Evolutionary conservation across 768 basidiomycete species (phyloP).

Genomic region (Psilocybe sp.): DNA sequence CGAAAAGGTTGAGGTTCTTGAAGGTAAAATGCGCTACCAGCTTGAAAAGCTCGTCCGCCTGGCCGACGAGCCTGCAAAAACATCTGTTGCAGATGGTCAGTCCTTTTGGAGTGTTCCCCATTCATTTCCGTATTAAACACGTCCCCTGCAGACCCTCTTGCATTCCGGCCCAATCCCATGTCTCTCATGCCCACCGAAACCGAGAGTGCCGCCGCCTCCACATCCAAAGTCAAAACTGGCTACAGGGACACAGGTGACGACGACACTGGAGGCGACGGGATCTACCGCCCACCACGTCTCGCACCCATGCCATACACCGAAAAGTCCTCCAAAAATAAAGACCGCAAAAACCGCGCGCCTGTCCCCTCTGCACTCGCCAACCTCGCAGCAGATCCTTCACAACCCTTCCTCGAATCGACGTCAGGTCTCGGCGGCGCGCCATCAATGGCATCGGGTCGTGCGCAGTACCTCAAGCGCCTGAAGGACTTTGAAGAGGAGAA

Average conservation of each 20-base stretch:
- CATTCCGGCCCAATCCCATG: slow-evolving; percentile 87
- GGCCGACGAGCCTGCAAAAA: slow-evolving; percentile 58
- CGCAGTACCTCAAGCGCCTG: slow-evolving; percentile 75
- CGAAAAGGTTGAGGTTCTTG: slow-evolving; percentile 85
- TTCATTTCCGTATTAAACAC: slow-evolving; percentile 1
- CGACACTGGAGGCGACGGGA: slow-evolving; percentile 34
- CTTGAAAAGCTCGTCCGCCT: slow-evolving; percentile 89
- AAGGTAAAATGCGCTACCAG: slow-evolving; percentile 89
- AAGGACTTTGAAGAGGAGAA: slow-evolving; percentile 93
- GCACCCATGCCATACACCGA: slow-evolving; percentile 84
- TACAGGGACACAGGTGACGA: slow-evolving; percentile 14
- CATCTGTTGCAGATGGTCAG: slow-evolving; percentile 57
- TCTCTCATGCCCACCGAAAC: slow-evolving; percentile 53
- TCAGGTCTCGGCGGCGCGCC: slow-evolving; percentile 69
- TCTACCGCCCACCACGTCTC: slow-evolving; percentile 84
- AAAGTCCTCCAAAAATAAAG: slow-evolving; percentile 39
- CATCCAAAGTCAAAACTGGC: slow-evolving; percentile 22
- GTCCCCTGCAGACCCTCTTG: slow-evolving; percentile 69
- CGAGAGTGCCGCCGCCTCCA: slow-evolving; percentile 28
- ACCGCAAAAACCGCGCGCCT: slow-evolving; percentile 49
- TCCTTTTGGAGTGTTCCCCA: slow-evolving; percentile 1
- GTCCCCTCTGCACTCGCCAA: slow-evolving; percentile 66
- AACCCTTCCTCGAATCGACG: slow-evolving; percentile 69
- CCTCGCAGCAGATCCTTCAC: slow-evolving; percentile 62
- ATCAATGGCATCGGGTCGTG: slow-evolving; percentile 59